Conservation (phyloP, 2,329 filamentous ascomycete genomes). For the Cladosporium velox region DNA sequence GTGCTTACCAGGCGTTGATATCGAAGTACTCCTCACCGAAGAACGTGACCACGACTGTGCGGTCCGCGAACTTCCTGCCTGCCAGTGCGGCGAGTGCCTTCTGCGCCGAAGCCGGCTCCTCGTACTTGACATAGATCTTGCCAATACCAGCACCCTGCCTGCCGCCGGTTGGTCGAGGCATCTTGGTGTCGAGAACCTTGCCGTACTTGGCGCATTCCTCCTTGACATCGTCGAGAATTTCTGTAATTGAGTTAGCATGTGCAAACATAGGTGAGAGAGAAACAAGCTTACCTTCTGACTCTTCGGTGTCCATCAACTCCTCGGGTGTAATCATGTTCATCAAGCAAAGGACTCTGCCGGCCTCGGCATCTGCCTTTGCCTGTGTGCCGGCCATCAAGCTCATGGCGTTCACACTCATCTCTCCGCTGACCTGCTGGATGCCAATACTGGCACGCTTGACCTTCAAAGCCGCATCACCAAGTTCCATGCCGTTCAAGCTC, state of each 20-base stretch:
- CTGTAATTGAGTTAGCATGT: constrained; percentile 49
- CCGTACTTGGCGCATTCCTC: constrained; percentile 95
- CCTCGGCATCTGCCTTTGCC: constrained; percentile 74
- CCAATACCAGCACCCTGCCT: constrained; percentile 86
- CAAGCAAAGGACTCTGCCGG: constrained; percentile 82
- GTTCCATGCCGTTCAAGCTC: constrained; percentile 87
- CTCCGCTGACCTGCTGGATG: constrained; percentile 88
- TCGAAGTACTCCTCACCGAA: constrained; percentile 99
- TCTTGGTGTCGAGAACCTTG: constrained; percentile 81
- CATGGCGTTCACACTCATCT: constrained; percentile 97
- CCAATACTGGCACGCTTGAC: constrained; percentile 89
- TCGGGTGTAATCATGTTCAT: constrained; percentile 99
- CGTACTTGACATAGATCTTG: constrained; percentile 97
- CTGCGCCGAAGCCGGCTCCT: constrained; percentile 72
- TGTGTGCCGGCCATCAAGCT: constrained; percentile 89
- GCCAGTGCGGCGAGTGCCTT: constrained; percentile 88
- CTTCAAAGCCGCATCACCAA: constrained; percentile 82
- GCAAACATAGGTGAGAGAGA: neutral
- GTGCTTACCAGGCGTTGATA: constrained; percentile 74
- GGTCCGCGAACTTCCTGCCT: constrained; percentile 91
- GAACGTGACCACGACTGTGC: constrained; percentile 94
- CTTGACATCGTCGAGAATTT: constrained; percentile 92
- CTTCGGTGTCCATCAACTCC: constrained; percentile 88
- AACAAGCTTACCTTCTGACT: constrained; percentile 42
- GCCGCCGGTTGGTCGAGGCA: constrained; percentile 81